Percentiles rank a stretch among this genome's conserved stretches.
These are phyloP conservation scores for Bretschneidera sinensis DNA, from an alignment of 345 rosid species.

Conservation along the genomic window DNA sequence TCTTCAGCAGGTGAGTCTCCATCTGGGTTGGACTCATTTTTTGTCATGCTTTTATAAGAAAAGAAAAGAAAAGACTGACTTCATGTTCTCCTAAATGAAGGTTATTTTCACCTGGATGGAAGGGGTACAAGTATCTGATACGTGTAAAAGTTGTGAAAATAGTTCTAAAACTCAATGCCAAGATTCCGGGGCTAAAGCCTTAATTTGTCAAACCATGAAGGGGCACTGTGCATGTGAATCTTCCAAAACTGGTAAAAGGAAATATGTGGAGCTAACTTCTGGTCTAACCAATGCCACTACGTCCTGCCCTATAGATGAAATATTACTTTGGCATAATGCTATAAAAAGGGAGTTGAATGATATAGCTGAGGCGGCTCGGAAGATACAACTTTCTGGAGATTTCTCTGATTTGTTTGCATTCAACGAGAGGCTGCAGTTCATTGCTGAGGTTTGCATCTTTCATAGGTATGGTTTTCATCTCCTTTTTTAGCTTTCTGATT, in stretches of 20 bases:
- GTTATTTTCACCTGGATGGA: conserved; percentile 55
- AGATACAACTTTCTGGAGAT: conserved; percentile 44
- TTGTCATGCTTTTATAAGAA: neutral
- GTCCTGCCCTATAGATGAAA: conserved; percentile 49
- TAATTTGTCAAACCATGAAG: conserved; percentile 18
- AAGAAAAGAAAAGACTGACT: neutral
- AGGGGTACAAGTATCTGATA: conserved; percentile 28
- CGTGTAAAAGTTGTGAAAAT: conserved; percentile 22
- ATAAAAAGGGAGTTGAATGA: conserved; percentile 46
- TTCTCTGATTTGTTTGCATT: conserved; percentile 44
- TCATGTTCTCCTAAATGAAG: conserved; percentile 28
- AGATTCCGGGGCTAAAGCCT: conserved; percentile 15
- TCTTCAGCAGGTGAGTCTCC: conserved; percentile 52
- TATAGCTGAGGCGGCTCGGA: conserved; percentile 47
- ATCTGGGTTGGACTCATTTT: neutral
- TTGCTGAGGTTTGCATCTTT: conserved; percentile 61
- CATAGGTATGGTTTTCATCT: conserved; percentile 39
- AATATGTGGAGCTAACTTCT: conserved; percentile 33
- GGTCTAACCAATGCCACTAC: conserved; percentile 20
- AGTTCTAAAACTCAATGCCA: conserved; percentile 14
- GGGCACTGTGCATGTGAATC: conserved; percentile 36
- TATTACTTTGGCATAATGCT: conserved; percentile 61
- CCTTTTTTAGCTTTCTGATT: neutral
- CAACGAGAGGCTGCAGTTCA: conserved; percentile 54
- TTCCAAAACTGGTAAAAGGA: conserved; percentile 41